Base-by-base conservation (phyloP, 768 basidiomycete species). In the Melanogaster broomeanus region DNA sequence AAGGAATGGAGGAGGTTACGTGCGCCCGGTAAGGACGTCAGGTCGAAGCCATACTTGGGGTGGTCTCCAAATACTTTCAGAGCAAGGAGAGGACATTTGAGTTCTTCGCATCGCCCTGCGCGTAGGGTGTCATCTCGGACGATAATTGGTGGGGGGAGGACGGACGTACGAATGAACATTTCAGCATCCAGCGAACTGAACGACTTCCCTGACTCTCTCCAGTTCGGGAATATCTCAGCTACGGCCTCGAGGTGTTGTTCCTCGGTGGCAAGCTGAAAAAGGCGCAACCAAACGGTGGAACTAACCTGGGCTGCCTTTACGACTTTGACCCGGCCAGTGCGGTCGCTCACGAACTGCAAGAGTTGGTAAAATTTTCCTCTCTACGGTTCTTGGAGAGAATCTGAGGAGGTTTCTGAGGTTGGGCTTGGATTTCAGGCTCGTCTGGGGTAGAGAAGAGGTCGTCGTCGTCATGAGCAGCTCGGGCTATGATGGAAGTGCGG, bases 51-150 rank as follows among this genome's bases (percentile, higher is more conserved):
- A 63, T 87, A 85, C 61, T 82, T 83, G 13, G 82, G 72, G 50
- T 77, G 84, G 61, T 88, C 70, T 19, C 80, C 78, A 60, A 85
- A 84, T 19, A 86, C 78, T 30, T 77, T 69, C 12, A 89, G 69
- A 3, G 85, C 84, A 34, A 87, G 74, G 22, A 68, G 58, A 3
- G 82, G 80, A 50, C 80, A 81, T 13, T 68, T 61, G 2, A 87
- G 75, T 58, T 85, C 77, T 52, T 78, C 72, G 48, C 85, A 88
- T 9, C 87, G 85, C 21, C 79, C 86, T 89, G 31, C 33, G 2
- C 6, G 35, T 18, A 30, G 37, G 16, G n/a, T 9, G 35, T 11
- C 31, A 51, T 40, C 2, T 45, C 16, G 44, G 4, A 7, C 10
- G 19, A 45, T 50, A 27, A 55, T 22, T 24, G 4, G 22, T 3